These are phyloP conservation scores for Prillingera fragicola DNA, from an alignment of 1,284 basidiomycete genomes.

Conservation along the genomic window DNA sequence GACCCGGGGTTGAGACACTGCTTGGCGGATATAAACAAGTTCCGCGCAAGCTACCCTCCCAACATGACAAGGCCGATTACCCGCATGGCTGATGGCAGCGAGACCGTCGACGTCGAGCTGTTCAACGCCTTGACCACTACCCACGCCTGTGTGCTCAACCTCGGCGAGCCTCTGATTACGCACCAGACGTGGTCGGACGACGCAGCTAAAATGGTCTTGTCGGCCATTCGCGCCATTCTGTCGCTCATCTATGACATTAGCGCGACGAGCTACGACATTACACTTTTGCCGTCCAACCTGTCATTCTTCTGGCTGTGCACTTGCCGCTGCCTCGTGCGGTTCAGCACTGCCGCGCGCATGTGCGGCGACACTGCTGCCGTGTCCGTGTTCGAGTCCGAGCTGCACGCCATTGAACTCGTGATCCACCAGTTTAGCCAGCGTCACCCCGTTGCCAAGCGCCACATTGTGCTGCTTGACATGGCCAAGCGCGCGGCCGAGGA, in stretches of 20 bases:
- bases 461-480: conserved; percentile 28
- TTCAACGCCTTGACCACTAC: conserved; percentile 27
- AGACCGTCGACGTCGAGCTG: conserved; percentile 31
- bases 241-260: conserved; percentile 40
- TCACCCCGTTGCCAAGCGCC: conserved; percentile 29
- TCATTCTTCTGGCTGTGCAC: conserved; percentile 29
- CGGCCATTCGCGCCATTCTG: conserved; percentile 38
- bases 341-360: conserved; percentile 30
- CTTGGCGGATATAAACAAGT: conserved; percentile 33
- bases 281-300: conserved; percentile 24
- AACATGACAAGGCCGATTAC: conserved; percentile 30
- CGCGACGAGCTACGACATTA: conserved; percentile 40
- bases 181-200: conserved; percentile 35
- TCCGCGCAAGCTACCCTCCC: conserved; percentile 32
- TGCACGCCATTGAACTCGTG: conserved; percentile 35
- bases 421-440: conserved; percentile 26
- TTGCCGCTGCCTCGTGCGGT: conserved; percentile 28
- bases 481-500: conserved; percentile 1
- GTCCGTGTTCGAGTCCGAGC: conserved; percentile 34
- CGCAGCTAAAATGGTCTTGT: conserved; percentile 31
- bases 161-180: conserved; percentile 38
- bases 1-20: conserved; percentile 29
- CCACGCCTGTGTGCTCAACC: conserved; percentile 29
- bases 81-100: conserved; percentile 7
- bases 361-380: conserved; percentile 27